Base-by-base conservation (phyloP, 2,329 filamentous ascomycete genomes). In the Aspergillus candidus region DNA sequence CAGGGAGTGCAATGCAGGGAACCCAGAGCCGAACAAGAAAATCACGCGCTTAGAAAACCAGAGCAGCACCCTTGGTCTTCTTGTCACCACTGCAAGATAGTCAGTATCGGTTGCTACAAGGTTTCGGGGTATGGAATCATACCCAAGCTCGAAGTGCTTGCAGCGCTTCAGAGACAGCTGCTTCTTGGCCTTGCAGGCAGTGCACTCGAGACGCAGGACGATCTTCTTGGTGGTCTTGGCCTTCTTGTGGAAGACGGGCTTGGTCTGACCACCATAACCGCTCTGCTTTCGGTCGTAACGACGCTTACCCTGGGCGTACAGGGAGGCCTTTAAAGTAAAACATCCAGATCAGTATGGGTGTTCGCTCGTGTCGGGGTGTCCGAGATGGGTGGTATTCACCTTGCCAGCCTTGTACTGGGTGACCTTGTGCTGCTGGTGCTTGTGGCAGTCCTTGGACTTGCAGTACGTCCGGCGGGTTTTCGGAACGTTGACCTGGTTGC, bases 151-250 rank as follows among this genome's bases (percentile, higher is more conserved):
- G 78, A 98, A 98, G 83, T 98, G 93, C 87, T 98, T 98, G 89
- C 93, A 98, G 72, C 93, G 88, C 87, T 98, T 98, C 75, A 98
- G 80, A 63, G 93, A 82, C 70, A 98, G 82, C 80, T 98, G 89
- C 75, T 83, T 84, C 86, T 96, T 97, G 73, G 88, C 84, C 86
- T 97, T 97, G 88, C 93, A 98, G 63, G 77, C 73, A 70, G 88
- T 91, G 82, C 93, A 98, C 76, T 98, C 93, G 75, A 98, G 78
- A 79, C 93, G 84, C 75, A 98, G 79, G 68, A 98, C 94, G 66
- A 98, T 86, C 86, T 98, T 98, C 88, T 98, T 98, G 72, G 93
- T 98, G 63, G 93, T 98, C 87, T 98, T 98, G 62, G 93, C 93
- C 81, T 96, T 97, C 86, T 97, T 98, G 88, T 97, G 93, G 87